Base-by-base conservation (phyloP, 805 yeast species). In the Candida multigemmis region DNA sequence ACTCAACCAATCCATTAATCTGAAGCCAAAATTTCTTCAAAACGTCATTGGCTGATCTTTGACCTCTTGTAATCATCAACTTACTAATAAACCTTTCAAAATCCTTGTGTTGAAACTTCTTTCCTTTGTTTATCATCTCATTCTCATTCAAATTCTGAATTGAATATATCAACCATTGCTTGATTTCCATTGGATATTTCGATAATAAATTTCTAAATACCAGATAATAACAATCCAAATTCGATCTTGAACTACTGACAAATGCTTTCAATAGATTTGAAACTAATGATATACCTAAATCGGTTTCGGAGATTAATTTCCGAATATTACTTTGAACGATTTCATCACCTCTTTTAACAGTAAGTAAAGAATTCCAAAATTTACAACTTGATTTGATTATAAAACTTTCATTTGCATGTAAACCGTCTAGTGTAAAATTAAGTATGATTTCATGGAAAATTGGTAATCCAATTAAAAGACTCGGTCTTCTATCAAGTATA, bases 1-100 rank as follows among this genome's bases (percentile, higher is more conserved):
- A 71, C 30, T 70, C 71, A 4, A 64, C 49, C 27, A 74, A 46
- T 1, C 79, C 77, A 35, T 77, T 78, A 14, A 64, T 58, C 16
- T 66, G 62, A 13, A 77, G 50, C 87, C 87, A 80, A 50, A 77
- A 74, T 27, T 65, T 70, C 31, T 74, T 68, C 8, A 80, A 53
- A 1, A 74, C 60, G 12, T 66, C 74, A 26, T 71, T 66, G 2
- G 78, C 75, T 21, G 66, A 65, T 37, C 84, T 56, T 21, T 71
- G 71, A 2, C 87, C 87, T 41, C 85, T 65, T 1, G 85, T 77
- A 2, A 76, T 33, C 48, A 73, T 42, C 16, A 80, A 38, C 42
- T 74, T 76, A 36, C 67, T 73, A 12, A 74, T 44, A 26, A 77
- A 70, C 16, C 22, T 19, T 7, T 38, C 36, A 4, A 58, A 38